Base-by-base conservation (phyloP, 345 rosid species). In the Excoecaria agallocha region DNA sequence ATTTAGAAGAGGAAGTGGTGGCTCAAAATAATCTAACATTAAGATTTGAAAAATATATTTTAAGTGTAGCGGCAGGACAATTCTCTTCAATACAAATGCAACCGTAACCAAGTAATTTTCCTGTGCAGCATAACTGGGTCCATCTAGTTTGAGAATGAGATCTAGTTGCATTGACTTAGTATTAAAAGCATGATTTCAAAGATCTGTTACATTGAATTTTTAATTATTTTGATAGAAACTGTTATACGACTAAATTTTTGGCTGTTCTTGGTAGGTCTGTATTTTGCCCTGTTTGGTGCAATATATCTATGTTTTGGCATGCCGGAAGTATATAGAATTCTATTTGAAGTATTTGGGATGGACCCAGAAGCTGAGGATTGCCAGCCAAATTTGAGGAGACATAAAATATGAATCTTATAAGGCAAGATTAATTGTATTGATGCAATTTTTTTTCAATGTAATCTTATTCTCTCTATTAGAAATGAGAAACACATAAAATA, bases 311-410 rank as follows among this genome's bases (percentile, higher is more conserved):
- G 98, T 73, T 95, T 89, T 76, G 99, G 98, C 52, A 85, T 95
- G 93, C 99, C 98, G 20, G 98, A 95, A 84, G 99, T 95, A 65
- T 95, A 91, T 70, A 93, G 94, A 30, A 86, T 91, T 49, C 96
- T 95, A 65, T 95, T 95, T 69, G 97, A 95, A 83, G 99, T 95
- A 16, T 93, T 95, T 71, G 99, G 94, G 75, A 90, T 95, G 99
- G 99, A 95, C 68, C 98, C 97, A 46, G 98, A 93, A 19, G 91
- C 91, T 7, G 97, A 93, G 46, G 98, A 93, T 5, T 92, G 96
- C 82, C 96, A 93, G 54, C 99, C 99, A 62, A 90, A 86, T 70
- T 76, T 90, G 38, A 89, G 99, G 72, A 90, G 99, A 76, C 99
- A 95, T 73, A 78, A n/a, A n/a, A n/a, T n/a, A n/a, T n/a, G n/a